Percentiles rank a stretch among this genome's conserved stretches.
phyloP scores from a whole-genome alignment of 768 basidiomycete species.

The Daedaleopsis sinensis region DNA sequence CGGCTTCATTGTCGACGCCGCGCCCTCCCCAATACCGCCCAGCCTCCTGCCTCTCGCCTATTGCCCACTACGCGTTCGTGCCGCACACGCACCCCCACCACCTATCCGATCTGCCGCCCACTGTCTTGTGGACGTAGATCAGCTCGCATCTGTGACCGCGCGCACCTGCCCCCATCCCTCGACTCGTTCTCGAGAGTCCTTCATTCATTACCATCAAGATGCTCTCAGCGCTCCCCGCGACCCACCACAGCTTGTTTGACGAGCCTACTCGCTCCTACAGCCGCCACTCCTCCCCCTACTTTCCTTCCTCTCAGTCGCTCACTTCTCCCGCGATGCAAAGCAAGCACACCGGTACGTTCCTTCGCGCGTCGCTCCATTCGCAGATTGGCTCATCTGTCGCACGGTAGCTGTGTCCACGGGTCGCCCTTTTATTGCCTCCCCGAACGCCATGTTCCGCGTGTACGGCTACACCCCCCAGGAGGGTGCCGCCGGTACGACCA shows the following conservation, averaged over 20 bases:
- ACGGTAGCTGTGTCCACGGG: constrained; percentile 3
- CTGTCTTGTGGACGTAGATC: not conserved
- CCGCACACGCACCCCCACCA: not conserved
- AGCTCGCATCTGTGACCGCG: constrained; percentile 2
- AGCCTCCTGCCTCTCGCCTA: constrained; percentile 4
- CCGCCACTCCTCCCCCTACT: constrained; percentile 8
- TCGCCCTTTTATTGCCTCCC: constrained; percentile 37
- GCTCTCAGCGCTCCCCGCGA: constrained; percentile 14
- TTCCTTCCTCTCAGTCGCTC: constrained; percentile 3
- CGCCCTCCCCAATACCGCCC: constrained; percentile 7
- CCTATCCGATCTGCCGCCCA: not conserved
- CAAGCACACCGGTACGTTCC: not conserved
- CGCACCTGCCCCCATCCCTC: constrained; percentile 10
- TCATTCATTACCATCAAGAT: constrained; percentile 8
- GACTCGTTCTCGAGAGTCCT: not conserved
- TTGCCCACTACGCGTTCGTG: constrained; percentile 1
- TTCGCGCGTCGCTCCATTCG: not conserved
- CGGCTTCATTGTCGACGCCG: not conserved
- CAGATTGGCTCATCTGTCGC: constrained; percentile 3
- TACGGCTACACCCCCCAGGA: constrained; percentile 65
- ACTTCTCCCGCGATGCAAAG: constrained; percentile 10
- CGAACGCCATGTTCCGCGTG: constrained; percentile 60
- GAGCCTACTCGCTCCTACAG: constrained; percentile 9
- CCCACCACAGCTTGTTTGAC: constrained; percentile 11
- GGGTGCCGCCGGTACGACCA: constrained; percentile 63